Base-by-base conservation (phyloP, 73 alveolate genomes). In the Tetrahymena thermophila region DNA sequence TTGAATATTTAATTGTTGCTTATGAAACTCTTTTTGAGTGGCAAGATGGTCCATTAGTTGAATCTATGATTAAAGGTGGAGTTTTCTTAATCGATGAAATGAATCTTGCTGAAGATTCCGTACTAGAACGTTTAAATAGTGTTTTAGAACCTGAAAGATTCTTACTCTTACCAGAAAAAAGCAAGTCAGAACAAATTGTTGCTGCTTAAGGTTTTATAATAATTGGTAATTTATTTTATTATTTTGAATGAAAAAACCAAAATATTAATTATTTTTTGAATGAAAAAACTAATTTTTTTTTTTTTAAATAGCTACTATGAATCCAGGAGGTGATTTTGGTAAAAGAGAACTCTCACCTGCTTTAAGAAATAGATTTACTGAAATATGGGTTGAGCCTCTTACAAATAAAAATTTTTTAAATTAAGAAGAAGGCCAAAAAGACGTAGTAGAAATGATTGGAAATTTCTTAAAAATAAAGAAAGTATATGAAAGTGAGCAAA, bases 291-390 rank as follows among this genome's bases (percentile, higher is more conserved):
- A 9, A 10, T 85, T 25, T 43, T 42, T 42, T 3, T 3, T 34
- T n/a, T 23, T n/a, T 9, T 31, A 85, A 42, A 21, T 98, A 23
- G 99, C 99, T 56, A 99, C 99, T 16, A 99, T 99, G 99, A 99
- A 99, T 96, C 99, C 99, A 23, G 98, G 99, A 31, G 99, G 99
- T 35, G 99, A 99, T 94, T 99, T 97, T 96, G 99, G 99, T 25
- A 99, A 99, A 97, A 99, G 99, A 96, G 97, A 96, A 56, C 98
- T 99, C 23, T 97, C 99, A 56, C 99, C 99, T 83, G 99, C 99
- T 71, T 97, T 99, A 94, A 97, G 99, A 83, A 98, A 99, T 95
- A 96, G 99, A 84, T 99, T 99, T 95, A 99, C 99, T 23, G 99
- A 99, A 95, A 99, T 99, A 34, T 99, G 99, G 99, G 99, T 98